phyloP scores from a whole-genome alignment of 768 basidiomycete genomes.

The Suillus decipiens region DNA sequence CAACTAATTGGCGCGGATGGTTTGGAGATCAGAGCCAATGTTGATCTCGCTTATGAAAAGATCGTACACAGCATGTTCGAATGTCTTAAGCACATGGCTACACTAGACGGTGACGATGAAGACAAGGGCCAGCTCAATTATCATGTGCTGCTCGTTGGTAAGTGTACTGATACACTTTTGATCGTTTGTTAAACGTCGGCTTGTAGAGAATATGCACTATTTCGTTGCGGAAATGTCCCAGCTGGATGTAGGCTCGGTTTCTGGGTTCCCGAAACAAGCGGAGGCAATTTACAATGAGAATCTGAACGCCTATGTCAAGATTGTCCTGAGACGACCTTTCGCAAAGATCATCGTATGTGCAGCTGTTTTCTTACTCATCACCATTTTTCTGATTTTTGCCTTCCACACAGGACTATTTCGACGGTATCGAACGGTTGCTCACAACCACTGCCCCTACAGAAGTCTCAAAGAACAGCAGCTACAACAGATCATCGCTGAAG shows the following conservation, averaged over 20 bases:
- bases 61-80: conserved; percentile 93
- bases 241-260: conserved; percentile 64
- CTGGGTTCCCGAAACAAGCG: conserved; percentile 67
- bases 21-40: conserved; percentile 73
- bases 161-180: conserved; percentile 27
- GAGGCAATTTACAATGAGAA: conserved; percentile 90
- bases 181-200: neutral
- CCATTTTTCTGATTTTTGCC: neutral
- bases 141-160: conserved; percentile 93
- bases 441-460: conserved; percentile 79
- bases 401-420: conserved; percentile 81
- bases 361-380: neutral
- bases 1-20: conserved; percentile 79
- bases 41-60: conserved; percentile 84
- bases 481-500: conserved; percentile 77
- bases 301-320: conserved; percentile 79
- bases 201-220: conserved; percentile 92
- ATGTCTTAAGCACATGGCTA: conserved; percentile 92
- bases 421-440: conserved; percentile 85
- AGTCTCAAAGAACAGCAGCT: conserved; percentile 71
- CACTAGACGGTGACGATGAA: conserved; percentile 89
- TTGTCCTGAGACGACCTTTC: conserved; percentile 85
- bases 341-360: conserved; percentile 77
- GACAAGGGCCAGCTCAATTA: conserved; percentile 98
- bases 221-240: conserved; percentile 82